phyloP scores from a whole-genome alignment of 306 rosid species.

The Cyamopsis tetragonoloba region DNA sequence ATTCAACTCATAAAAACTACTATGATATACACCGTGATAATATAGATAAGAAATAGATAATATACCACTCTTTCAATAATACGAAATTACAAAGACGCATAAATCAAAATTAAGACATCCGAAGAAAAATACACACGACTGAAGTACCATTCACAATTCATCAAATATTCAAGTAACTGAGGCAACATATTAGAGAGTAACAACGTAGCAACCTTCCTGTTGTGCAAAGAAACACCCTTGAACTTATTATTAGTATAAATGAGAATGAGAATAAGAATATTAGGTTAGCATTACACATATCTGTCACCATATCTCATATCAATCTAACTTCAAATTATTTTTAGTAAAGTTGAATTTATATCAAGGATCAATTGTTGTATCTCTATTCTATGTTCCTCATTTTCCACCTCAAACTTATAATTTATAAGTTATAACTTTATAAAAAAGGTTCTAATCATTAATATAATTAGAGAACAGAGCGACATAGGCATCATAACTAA shows the following conservation, averaged over 20 bases:
- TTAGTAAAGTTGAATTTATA: too few relatives aligned
- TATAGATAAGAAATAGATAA: slow-evolving; percentile 11
- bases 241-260: not conserved
- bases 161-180: not conserved
- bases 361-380: too few relatives aligned
- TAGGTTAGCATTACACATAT: not conserved
- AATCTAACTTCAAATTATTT: not conserved
- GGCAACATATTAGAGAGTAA: too few relatives aligned
- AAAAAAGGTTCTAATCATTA: not conserved
- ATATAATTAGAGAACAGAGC: slow-evolving; percentile 3
- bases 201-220: too few relatives aligned
- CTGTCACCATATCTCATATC: not conserved
- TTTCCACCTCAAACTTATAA: not conserved
- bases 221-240: too few relatives aligned
- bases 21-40: not conserved
- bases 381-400: not conserved
- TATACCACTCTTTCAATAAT: not conserved
- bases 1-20: not conserved
- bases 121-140: not conserved
- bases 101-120: not conserved
- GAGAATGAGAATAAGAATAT: not conserved
- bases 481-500: not conserved
- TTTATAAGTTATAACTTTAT: not conserved
- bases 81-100: not conserved
- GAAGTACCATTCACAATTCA: not conserved